Percentiles rank a stretch among this genome's conserved stretches.
These are phyloP conservation scores for Geum urbanum DNA, from an alignment of 306 rosid genomes.

Conservation along the genomic window DNA sequence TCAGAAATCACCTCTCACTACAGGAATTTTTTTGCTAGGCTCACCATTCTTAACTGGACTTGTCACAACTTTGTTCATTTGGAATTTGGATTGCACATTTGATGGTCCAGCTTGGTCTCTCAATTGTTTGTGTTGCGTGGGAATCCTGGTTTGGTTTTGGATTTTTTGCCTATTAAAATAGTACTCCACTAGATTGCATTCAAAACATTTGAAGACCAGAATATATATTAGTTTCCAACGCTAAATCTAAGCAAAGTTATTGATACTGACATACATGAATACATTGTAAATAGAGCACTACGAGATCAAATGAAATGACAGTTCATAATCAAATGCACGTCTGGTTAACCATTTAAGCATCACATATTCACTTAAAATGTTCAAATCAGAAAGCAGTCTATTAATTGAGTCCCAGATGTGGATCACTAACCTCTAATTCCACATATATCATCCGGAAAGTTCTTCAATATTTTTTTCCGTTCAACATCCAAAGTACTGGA, in stretches of 20 bases:
- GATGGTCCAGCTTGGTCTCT: neutral
- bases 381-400: neutral
- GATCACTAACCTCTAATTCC: conserved; percentile 46
- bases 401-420: neutral
- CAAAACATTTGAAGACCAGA: conserved; percentile 14
- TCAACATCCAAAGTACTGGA: conserved; percentile 42
- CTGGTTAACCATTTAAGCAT: neutral
- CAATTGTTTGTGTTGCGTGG: neutral
- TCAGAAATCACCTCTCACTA: conserved; percentile 14
- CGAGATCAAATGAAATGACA: too few relatives aligned
- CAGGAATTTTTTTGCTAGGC: conserved; percentile 1
- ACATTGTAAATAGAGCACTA: neutral
- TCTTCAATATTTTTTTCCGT: conserved; percentile 19
- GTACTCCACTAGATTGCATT: conserved; percentile 43
- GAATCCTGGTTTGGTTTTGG: conserved; percentile 14
- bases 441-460: conserved; percentile 39
- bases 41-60: conserved; percentile 1
- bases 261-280: too few relatives aligned
- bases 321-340: neutral
- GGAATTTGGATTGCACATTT: conserved; percentile 17
- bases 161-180: conserved; percentile 40
- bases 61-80: neutral
- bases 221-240: neutral
- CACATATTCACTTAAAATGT: neutral
- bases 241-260: neutral